Percentiles rank a stretch among this genome's conserved stretches.
Conservation (phyloP, 1,284 basidiomycete genomes). For the Mycosarcoma maydis region DNA sequence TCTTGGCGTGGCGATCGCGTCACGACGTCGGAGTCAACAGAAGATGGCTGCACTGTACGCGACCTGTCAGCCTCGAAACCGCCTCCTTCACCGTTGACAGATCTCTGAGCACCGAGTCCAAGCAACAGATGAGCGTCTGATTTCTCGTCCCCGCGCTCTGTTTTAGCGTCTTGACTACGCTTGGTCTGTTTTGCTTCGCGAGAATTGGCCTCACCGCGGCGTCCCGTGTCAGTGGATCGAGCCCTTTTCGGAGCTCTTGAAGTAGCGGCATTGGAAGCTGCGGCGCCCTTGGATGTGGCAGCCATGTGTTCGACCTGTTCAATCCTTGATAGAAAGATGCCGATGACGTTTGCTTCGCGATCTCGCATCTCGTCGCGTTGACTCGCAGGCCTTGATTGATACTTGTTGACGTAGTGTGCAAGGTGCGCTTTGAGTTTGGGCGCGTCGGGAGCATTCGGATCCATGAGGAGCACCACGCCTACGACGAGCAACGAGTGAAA, state of each 20-base stretch:
- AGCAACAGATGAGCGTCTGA: constrained; percentile 41
- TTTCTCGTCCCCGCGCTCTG: constrained; percentile 22
- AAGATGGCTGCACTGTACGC: not conserved
- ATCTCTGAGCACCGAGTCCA: constrained; percentile 16
- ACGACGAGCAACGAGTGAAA: constrained; percentile 57
- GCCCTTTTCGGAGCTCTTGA: constrained; percentile 16
- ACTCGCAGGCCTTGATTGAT: constrained; percentile 11
- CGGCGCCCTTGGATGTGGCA: not conserved
- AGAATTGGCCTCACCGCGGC: constrained; percentile 6
- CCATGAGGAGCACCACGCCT: constrained; percentile 56
- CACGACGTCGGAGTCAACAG: not conserved
- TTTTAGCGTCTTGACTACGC: constrained; percentile 11
- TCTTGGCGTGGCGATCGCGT: constrained; percentile 11
- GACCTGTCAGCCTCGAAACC: constrained; percentile 1
- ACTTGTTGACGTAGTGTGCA: constrained; percentile 37
- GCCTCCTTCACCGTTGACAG: not conserved
- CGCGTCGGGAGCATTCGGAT: constrained; percentile 46
- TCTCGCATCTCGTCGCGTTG: constrained; percentile 56
- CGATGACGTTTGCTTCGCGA: constrained; percentile 51
- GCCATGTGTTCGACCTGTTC: constrained; percentile 40
- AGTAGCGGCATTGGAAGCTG: not conserved
- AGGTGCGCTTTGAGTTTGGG: constrained; percentile 45
- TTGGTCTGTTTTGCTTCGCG: constrained; percentile 19
- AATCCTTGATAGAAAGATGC: constrained; percentile 46
- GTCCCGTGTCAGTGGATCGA: constrained; percentile 21